Conservation (phyloP, 208 protist genomes). For the Phytomonas serpens region DNA sequence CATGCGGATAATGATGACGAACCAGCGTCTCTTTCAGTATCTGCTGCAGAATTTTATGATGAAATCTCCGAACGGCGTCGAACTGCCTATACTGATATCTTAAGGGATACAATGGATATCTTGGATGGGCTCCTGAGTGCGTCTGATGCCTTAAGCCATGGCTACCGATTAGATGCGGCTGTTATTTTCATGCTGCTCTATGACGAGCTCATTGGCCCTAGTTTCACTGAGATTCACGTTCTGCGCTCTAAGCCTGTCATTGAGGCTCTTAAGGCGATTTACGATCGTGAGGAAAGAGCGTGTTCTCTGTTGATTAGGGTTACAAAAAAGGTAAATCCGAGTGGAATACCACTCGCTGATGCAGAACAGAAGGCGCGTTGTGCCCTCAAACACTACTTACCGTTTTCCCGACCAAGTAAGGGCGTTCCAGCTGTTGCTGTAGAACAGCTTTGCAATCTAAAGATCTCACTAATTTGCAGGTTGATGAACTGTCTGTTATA, state of each 20-base stretch:
- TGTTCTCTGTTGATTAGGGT: not conserved
- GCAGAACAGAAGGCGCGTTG: constrained; percentile 13
- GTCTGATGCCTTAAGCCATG: constrained; percentile 23
- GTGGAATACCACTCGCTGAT: not conserved
- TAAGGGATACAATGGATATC: constrained; percentile 24
- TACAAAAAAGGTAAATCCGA: not conserved
- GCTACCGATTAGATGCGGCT: constrained; percentile 27
- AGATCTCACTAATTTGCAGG: not conserved
- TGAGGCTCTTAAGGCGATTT: constrained; percentile 18
- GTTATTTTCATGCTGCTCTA: constrained; percentile 48
- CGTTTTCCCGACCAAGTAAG: constrained; percentile 6
- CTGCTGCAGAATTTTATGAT: not conserved
- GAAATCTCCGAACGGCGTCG: not conserved
- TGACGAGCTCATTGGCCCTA: constrained; percentile 37
- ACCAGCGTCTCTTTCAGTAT: not conserved
- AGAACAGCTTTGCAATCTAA: not conserved
- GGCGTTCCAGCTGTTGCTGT: not conserved
- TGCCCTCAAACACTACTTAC: constrained; percentile 22
- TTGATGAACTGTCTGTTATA: not conserved
- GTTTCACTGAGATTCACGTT: constrained; percentile 21
- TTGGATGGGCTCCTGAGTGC: constrained; percentile 38
- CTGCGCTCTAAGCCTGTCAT: constrained; percentile 31
- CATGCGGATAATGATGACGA: not conserved
- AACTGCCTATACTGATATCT: not conserved
- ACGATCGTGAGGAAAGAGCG: constrained; percentile 13